Evolutionary conservation across 306 rosid genomes (phyloP).

Genomic region (Cicer yamashitae): DNA sequence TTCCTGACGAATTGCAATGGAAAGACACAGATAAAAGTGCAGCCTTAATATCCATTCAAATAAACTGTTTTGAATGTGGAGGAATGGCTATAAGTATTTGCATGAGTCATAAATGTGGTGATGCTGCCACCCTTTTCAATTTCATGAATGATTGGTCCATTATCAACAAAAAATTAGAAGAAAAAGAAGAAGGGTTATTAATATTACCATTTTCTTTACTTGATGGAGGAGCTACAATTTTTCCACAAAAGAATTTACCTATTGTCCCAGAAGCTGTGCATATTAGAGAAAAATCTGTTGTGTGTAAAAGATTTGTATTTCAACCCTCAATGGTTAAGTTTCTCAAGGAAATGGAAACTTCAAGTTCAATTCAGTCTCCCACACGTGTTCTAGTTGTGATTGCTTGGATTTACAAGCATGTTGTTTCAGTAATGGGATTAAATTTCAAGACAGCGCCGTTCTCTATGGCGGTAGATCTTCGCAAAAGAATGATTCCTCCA

Average conservation of each 20-base stretch:
- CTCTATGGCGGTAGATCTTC: conserved; percentile 35
- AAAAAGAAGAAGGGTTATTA: neutral
- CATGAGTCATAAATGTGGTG: conserved; percentile 57
- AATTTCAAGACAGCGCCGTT: neutral
- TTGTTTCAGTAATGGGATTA: conserved; percentile 25
- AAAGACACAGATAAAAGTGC: neutral
- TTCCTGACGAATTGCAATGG: conserved; percentile 34
- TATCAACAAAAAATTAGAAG: neutral
- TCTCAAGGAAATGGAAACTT: conserved; percentile 42
- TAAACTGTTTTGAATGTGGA: conserved; percentile 52
- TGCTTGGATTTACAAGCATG: conserved; percentile 46
- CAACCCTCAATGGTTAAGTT: conserved; percentile 37
- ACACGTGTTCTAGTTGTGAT: conserved; percentile 50
- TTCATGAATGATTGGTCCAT: conserved; percentile 63
- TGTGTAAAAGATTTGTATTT: conserved; percentile 51
- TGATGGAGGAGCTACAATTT: conserved; percentile 16
- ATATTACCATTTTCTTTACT: neutral
- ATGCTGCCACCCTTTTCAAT: conserved; percentile 44
- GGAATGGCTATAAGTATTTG: conserved; percentile 53
- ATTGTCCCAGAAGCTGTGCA: conserved; percentile 13
- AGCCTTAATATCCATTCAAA: conserved; percentile 48
- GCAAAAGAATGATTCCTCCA: conserved; percentile 47
- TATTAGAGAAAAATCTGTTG: neutral
- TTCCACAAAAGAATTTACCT: conserved; percentile 38
- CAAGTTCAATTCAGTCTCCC: conserved; percentile 36